phyloP scores from a whole-genome alignment of 75 land plant species.

The Ceratopteris richardii region DNA sequence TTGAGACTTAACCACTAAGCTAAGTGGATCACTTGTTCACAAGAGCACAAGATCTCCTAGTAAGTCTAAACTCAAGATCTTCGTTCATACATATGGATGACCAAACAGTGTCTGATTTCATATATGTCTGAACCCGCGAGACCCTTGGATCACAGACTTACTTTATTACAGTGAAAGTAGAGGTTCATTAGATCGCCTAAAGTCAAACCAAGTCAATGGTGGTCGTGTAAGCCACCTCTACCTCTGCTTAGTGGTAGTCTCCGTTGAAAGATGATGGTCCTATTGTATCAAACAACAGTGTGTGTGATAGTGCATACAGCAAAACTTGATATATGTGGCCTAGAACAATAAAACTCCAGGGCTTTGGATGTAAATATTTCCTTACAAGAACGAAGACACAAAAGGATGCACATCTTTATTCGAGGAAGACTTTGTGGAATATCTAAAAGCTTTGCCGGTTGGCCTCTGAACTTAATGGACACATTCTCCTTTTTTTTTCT shows the following conservation, averaged over 20 bases:
- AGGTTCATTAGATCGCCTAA: conserved; percentile 45
- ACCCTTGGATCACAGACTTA: too few relatives aligned
- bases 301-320: conserved; percentile 85
- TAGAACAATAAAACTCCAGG: conserved; percentile 99
- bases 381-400: conserved; percentile 49
- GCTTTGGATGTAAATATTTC: conserved; percentile 99
- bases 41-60: too few relatives aligned
- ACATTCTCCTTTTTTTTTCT: too few relatives aligned
- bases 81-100: too few relatives aligned
- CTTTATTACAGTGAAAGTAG: too few relatives aligned
- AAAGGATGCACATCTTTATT: conserved; percentile 34
- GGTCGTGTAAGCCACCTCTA: conserved; percentile 75
- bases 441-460: conserved; percentile 80
- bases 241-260: conserved; percentile 93
- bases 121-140: too few relatives aligned
- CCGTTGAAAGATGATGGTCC: conserved; percentile 95
- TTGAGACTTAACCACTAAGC: too few relatives aligned
- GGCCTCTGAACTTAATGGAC: too few relatives aligned
- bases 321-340: conserved; percentile 86
- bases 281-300: conserved; percentile 79
- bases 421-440: conserved; percentile 83
- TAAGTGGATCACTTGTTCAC: too few relatives aligned
- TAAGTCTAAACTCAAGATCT: too few relatives aligned
- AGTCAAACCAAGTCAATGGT: conserved; percentile 69
- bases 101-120: too few relatives aligned